These are phyloP conservation scores for Candida albicans DNA, from an alignment of 1,139 yeast species.

Conservation along the genomic window DNA sequence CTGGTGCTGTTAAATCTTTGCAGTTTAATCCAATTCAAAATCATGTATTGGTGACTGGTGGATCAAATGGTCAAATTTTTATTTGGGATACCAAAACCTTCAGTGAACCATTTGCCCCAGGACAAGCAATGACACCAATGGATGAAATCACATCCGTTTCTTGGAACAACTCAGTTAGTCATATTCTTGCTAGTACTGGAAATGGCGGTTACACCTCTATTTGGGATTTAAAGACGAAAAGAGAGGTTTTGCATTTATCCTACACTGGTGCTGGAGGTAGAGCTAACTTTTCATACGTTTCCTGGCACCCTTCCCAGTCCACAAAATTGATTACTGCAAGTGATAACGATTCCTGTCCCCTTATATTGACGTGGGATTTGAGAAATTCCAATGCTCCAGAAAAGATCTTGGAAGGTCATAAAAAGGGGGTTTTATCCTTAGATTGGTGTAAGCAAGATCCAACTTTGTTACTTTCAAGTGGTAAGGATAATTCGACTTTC, in stretches of 20 bases:
- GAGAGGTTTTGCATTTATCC: slow-evolving; percentile 83
- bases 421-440: slow-evolving; percentile 81
- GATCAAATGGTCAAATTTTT: slow-evolving; percentile 79
- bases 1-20: slow-evolving; percentile 70
- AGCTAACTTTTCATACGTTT: slow-evolving; percentile 67
- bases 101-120: slow-evolving; percentile 67
- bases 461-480: slow-evolving; percentile 76
- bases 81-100: slow-evolving; percentile 83
- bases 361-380: slow-evolving; percentile 89
- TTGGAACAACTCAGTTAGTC: slow-evolving; percentile 86
- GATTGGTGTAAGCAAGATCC: slow-evolving; percentile 95
- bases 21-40: slow-evolving; percentile 76
- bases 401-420: slow-evolving; percentile 71
- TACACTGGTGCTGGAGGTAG: slow-evolving; percentile 57
- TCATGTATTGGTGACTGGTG: slow-evolving; percentile 82
- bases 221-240: slow-evolving; percentile 88
- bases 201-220: slow-evolving; percentile 82
- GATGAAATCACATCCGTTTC: slow-evolving; percentile 82
- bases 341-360: slow-evolving; percentile 76
- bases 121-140: slow-evolving; percentile 75
- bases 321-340: slow-evolving; percentile 89
- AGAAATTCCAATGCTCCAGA: slow-evolving; percentile 92
- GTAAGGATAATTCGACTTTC: slow-evolving; percentile 84
- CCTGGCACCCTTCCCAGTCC: slow-evolving; percentile 84
- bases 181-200: slow-evolving; percentile 90